Percentiles rank a stretch among this genome's conserved stretches.
Conservation (phyloP, 371 early-diverging fungal genomes). For the Circinella umbellata region DNA sequence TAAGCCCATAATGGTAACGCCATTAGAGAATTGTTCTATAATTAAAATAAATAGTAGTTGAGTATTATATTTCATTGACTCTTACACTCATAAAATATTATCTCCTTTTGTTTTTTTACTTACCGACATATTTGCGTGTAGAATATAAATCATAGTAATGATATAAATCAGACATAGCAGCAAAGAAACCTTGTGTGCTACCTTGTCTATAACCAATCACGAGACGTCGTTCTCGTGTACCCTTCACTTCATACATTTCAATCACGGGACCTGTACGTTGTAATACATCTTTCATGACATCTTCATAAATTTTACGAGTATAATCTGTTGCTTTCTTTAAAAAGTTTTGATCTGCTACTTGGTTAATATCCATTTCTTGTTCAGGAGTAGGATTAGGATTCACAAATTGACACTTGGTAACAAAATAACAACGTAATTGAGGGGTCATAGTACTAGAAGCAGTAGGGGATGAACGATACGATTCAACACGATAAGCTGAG, state of each 20-base stretch:
- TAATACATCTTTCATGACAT: constrained; percentile 85
- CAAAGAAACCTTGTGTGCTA: constrained; percentile 91
- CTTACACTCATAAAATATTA: no score
- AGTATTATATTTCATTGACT: no score
- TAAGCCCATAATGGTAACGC: constrained; percentile 93
- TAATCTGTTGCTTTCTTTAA: constrained; percentile 94
- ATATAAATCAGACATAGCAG: constrained; percentile 97
- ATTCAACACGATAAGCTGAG: constrained; percentile 90
- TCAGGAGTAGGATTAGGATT: constrained; percentile 81
- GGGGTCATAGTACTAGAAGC: constrained; percentile 83
- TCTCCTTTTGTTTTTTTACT: constrained; percentile 21
- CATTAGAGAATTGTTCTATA: constrained; percentile 98
- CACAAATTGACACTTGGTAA: constrained; percentile 90
- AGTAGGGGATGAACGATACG: constrained; percentile 93
- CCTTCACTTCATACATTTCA: constrained; percentile 86
- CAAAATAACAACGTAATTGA: constrained; percentile 95
- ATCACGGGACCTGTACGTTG: constrained; percentile 95
- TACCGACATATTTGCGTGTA: constrained; percentile 94
- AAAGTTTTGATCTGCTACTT: constrained; percentile 91
- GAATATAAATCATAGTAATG: constrained; percentile 97
- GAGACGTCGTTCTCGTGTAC: constrained; percentile 87
- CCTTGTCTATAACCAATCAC: constrained; percentile 91
- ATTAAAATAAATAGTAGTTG: background rate
- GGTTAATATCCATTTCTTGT: constrained; percentile 81
- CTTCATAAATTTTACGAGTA: constrained; percentile 87